Evolutionary conservation across 2,329 filamentous ascomycete genomes (phyloP), one percentile per base, ranked within the genome.

Genomic region (Aspergillus jensenii): DNA sequence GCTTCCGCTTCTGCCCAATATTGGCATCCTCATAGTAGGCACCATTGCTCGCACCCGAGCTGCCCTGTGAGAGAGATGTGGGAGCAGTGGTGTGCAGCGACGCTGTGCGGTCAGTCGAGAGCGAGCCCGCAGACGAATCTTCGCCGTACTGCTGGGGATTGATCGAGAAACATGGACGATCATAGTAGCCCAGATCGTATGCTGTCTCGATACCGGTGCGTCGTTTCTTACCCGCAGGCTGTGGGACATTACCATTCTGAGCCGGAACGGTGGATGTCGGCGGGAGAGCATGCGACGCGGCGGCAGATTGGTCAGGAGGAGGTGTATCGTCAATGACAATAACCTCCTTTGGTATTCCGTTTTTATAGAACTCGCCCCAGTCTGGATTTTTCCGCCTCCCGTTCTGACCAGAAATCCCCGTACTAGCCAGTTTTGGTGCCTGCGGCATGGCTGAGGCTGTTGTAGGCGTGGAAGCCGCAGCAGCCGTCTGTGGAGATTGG

Each of bases 1-100:
- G 86, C 78, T 96, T 97, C 68, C 93, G 85, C 79, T 98, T 98
- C 74, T 95, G 90, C 35, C 92, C 91, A n/a, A 86, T 81, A 33
- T 80, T 79, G 51, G 88, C 84, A 62, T 88, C 87, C 65, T 87
- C 85, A 51, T 90, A 87, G 68, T 90, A 88, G 37, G 79, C 71
- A 37, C 81, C 82, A 63, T 80, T 84, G 74, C 82, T 78, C 8
- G 76, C 73, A 40, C 74, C 73, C 27, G 74, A 74, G 59, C 78
- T 84, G 27, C 79, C 79, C 65, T 84, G 81, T 6, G 90, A 93
- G 6, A 93, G 78, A 14, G 93, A 98, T 0, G 95, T 97, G 5
- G 92, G 88, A 44, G 93, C 93, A 0, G 93, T 97, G 3, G 91
- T 95, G 69, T 93, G 87, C 57, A 93, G 80, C 15, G 91, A 95